Conservation (phyloP, 1,284 basidiomycete genomes). For the Amylostereum areolatum region DNA sequence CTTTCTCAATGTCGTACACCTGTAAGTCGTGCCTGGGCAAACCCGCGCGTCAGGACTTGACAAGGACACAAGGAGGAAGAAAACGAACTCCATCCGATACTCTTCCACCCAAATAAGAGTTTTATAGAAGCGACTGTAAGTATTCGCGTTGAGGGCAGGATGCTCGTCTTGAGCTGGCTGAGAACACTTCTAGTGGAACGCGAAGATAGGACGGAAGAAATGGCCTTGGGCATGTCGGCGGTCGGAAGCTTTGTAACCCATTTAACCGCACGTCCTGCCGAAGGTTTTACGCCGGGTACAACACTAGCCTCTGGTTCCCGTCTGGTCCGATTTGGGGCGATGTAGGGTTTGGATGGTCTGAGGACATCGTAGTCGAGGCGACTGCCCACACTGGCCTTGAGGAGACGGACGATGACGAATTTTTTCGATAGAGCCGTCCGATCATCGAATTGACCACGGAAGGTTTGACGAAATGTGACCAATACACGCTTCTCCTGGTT, state of each 20-base stretch:
- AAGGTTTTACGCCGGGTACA: constrained; percentile 40
- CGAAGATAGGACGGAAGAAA: constrained; percentile 10
- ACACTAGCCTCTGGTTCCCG: constrained; percentile 36
- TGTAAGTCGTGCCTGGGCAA: constrained; percentile 44
- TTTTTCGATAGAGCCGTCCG: constrained; percentile 17
- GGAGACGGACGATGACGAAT: constrained; percentile 28
- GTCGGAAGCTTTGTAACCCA: constrained; percentile 18
- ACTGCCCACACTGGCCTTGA: constrained; percentile 29
- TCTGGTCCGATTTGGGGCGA: constrained; percentile 28
- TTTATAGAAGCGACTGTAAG: constrained; percentile 45
- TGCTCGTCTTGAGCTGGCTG: constrained; percentile 14
- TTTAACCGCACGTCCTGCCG: constrained; percentile 17
- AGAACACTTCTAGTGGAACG: constrained; percentile 9
- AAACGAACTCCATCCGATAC: constrained; percentile 46
- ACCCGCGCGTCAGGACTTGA: not conserved
- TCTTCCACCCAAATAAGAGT: constrained; percentile 55
- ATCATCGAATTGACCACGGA: constrained; percentile 43
- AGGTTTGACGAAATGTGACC: constrained; percentile 27
- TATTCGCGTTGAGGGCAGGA: constrained; percentile 39
- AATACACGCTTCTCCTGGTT: constrained; percentile 22
- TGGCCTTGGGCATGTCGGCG: constrained; percentile 3
- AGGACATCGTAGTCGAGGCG: constrained; percentile 42
- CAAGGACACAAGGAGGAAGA: not conserved
- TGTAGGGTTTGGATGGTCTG: constrained; percentile 44
- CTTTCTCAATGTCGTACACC: constrained; percentile 46